Evolutionary conservation across 2,329 filamentous ascomycete species (phyloP), one percentile per base, ranked within the genome.

Genomic region (Blastomyces emzantsi): DNA sequence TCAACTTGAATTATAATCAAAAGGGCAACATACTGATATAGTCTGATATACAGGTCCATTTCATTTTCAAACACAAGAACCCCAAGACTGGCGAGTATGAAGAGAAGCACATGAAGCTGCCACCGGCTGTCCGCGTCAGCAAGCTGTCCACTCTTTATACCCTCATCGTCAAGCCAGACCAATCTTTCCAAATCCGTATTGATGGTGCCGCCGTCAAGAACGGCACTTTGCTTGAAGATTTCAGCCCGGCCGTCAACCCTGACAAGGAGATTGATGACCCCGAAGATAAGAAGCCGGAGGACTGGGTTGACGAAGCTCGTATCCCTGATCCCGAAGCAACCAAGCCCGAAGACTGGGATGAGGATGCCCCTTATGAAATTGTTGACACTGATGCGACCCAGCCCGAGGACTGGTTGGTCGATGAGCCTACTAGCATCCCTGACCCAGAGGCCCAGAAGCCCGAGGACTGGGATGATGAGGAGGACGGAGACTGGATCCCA

Each of bases 21-120:
- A 39, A 51, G 5, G 41, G 41, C 62, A 2, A 2, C 8, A 56
- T 54, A 63, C 61, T 62, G 67, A 63, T 57, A 61, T 41, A 49
- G 41, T 68, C 28, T 74, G 61, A 76, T 39, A 63, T 59, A 9
- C 59, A 85, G 82, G 85, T 88, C 66, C 85, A 88, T 79, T 96
- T 99, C 82, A 99, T 99, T 79, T 96, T 99, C 87, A 94, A 95
- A 81, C 94, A 99, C 89, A 99, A 97, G 90, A 99, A 97, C 87
- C 94, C 94, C 76, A 97, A 96, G 90, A 97, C 92, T 57, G 93
- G 93, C 82, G 91, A 97, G 80, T 99, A 99, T 74, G 93, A 99
- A 85, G 94, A 99, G 90, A 99, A 99, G 88, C 94, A 99, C 81
- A 85, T 99, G 68, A 87, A 85, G 76, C 85, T 84, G 72, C 88